Percentiles rank a stretch among this genome's conserved stretches.
Evolutionary conservation across 257 asterid genomes (phyloP).

Genomic region (Gardenia jasminoides): DNA sequence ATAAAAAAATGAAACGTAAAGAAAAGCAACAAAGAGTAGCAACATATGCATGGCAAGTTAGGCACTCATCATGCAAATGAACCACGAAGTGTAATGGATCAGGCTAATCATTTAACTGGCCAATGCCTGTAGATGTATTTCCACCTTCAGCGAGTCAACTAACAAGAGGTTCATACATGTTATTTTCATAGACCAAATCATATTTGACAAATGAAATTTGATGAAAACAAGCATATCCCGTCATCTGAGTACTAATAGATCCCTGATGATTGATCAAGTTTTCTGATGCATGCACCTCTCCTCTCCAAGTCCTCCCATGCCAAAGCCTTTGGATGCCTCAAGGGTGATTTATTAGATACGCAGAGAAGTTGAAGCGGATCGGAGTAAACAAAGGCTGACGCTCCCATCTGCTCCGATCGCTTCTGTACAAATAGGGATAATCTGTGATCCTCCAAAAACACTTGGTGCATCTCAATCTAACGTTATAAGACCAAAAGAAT

Average conservation of each 20-base stretch:
- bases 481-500: conserved; percentile 26
- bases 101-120: not conserved
- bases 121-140: not conserved
- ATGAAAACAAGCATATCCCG: not conserved
- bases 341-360: not conserved
- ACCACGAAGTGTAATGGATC: not conserved
- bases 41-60: too few relatives aligned
- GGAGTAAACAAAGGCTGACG: conserved; percentile 21
- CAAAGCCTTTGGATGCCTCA: not conserved
- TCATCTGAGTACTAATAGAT: not conserved
- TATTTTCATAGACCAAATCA: not conserved
- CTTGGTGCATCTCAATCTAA: conserved; percentile 27
- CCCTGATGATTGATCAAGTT: too few relatives aligned
- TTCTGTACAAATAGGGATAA: conserved; percentile 19
- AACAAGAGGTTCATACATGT: not conserved
- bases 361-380: not conserved
- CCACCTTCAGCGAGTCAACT: not conserved
- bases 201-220: not conserved
- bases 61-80: not conserved
- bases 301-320: not conserved
- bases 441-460: conserved; percentile 26
- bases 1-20: too few relatives aligned
- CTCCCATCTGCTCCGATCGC: conserved; percentile 29
- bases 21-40: too few relatives aligned
- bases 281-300: not conserved